Conservation (phyloP, 805 yeast species). For the Candida silvatica region DNA sequence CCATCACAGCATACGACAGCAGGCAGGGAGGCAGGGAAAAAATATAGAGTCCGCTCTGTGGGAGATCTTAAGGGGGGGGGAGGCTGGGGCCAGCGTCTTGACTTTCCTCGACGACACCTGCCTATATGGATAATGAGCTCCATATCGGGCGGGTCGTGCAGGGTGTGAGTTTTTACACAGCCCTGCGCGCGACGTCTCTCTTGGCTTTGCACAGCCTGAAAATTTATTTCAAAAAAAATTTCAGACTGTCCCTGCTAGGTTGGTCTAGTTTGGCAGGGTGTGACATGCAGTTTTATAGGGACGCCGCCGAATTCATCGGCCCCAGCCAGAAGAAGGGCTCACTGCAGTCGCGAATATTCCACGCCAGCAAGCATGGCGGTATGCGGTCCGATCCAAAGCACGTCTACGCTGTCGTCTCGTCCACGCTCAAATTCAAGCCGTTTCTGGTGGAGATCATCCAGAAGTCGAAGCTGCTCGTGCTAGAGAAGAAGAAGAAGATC, state of each 20-base stretch:
- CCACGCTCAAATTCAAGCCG: conserved; percentile 66
- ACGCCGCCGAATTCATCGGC: conserved; percentile 32
- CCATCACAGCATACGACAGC: no score
- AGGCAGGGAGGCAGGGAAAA: no score
- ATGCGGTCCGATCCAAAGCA: conserved; percentile 72
- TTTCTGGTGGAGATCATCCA: conserved; percentile 55
- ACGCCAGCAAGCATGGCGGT: conserved; percentile 33
- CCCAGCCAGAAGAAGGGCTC: conserved; percentile 41
- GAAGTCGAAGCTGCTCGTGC: conserved; percentile 55
- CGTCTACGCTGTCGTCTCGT: conserved; percentile 72
- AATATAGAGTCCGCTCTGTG: no score
- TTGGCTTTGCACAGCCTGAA: no score
- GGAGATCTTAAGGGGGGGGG: no score
- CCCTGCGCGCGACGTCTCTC: no score
- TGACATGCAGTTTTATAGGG: conserved; percentile 31
- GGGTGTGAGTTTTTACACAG: no score
- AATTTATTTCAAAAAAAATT: no score
- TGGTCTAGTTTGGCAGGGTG: not conserved
- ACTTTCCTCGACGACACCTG: no score
- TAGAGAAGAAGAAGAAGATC: conserved; percentile 37
- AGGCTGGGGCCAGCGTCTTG: no score
- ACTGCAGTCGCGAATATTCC: conserved; percentile 43
- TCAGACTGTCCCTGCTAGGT: not conserved
- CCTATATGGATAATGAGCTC: no score
- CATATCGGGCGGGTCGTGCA: no score